Evolutionary conservation across 148 eudicot species (phyloP).

Genomic region (Simmondsia chinensis): DNA sequence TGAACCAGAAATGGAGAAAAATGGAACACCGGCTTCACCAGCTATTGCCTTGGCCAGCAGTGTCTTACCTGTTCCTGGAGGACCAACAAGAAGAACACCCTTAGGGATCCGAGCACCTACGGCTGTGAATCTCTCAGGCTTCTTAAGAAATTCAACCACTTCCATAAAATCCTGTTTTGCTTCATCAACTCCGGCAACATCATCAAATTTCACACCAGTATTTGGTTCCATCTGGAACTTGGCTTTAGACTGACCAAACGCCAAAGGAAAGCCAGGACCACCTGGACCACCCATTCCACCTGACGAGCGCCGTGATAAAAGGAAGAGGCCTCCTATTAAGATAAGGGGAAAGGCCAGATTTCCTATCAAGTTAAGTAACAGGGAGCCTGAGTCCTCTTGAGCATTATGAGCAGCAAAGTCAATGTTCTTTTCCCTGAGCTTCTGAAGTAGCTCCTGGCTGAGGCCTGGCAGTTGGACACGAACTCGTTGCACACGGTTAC

Average conservation of each 20-base stretch:
- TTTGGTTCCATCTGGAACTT: slow-evolving; percentile 99
- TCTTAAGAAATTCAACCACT: slow-evolving; percentile 95
- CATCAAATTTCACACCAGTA: slow-evolving; percentile 95
- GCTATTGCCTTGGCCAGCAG: slow-evolving; percentile 95
- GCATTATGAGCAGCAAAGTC: slow-evolving; percentile 98
- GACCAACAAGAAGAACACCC: slow-evolving; percentile 97
- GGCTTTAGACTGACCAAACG: slow-evolving; percentile 93
- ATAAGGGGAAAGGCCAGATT: slow-evolving; percentile 84
- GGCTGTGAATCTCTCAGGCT: slow-evolving; percentile 96
- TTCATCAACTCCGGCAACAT: slow-evolving; percentile 99
- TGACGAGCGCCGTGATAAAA: slow-evolving; percentile 73
- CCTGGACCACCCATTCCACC: slow-evolving; percentile 99
- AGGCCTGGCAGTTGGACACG: slow-evolving; percentile 98
- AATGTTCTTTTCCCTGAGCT: slow-evolving; percentile 89
- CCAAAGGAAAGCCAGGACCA: slow-evolving; percentile 81
- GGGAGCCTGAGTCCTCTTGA: slow-evolving; percentile 88
- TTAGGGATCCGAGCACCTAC: slow-evolving; percentile 98
- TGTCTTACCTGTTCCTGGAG: slow-evolving; percentile 98
- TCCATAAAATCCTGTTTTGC: slow-evolving; percentile 99
- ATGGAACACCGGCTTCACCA: slow-evolving; percentile 99
- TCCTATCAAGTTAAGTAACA: slow-evolving; percentile 84
- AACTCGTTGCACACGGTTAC: slow-evolving; percentile 90
- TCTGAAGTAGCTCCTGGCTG: slow-evolving; percentile 96
- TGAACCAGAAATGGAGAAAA: slow-evolving; percentile 97
- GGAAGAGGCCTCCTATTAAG: slow-evolving; percentile 89